Conservation (phyloP, 768 basidiomycete species). For the Suillus bovinus region DNA sequence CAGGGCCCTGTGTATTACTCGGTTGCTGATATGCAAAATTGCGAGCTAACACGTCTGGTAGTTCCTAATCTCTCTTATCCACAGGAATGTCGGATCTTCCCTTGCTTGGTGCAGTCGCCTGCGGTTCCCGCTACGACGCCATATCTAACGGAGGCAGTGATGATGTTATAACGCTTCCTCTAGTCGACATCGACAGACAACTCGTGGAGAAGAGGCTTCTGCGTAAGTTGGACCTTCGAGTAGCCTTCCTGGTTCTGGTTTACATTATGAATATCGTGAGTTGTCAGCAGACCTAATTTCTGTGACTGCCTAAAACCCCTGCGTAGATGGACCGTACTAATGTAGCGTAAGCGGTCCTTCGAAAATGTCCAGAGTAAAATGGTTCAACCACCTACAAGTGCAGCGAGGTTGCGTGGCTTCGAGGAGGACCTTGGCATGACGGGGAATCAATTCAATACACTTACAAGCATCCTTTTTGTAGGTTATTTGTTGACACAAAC, state of each 20-base stretch:
- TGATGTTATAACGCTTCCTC: background rate
- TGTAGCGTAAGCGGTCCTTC: constrained; percentile 43
- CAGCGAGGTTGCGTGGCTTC: constrained; percentile 69
- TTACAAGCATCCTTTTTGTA: constrained; percentile 65
- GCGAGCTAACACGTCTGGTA: background rate
- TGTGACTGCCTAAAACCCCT: constrained; percentile 5
- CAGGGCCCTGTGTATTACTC: background rate
- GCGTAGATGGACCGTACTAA: constrained; percentile 66
- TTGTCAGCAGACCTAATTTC: background rate
- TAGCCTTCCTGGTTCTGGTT: constrained; percentile 45
- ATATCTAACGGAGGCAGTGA: too few species aligned
- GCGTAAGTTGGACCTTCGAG: constrained; percentile 43
- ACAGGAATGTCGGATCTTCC: background rate
- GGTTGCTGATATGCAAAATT: background rate
- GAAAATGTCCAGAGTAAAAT: background rate
- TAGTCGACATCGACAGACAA: constrained; percentile 21
- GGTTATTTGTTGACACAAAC: constrained; percentile 77
- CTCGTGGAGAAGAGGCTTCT: constrained; percentile 47
- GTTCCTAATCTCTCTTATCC: background rate
- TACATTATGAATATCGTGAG: constrained; percentile 50
- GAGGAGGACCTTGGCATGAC: constrained; percentile 64
- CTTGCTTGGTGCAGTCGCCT: background rate
- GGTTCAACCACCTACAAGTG: constrained; percentile 37
- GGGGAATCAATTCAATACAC: constrained; percentile 63
- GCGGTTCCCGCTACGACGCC: background rate